A percentile compares a stretch with the other conserved stretches of the same genome.
These are phyloP conservation scores for Colletotrichum neosansevieriae DNA, from an alignment of 2,329 filamentous ascomycete genomes.

Conservation along the genomic window DNA sequence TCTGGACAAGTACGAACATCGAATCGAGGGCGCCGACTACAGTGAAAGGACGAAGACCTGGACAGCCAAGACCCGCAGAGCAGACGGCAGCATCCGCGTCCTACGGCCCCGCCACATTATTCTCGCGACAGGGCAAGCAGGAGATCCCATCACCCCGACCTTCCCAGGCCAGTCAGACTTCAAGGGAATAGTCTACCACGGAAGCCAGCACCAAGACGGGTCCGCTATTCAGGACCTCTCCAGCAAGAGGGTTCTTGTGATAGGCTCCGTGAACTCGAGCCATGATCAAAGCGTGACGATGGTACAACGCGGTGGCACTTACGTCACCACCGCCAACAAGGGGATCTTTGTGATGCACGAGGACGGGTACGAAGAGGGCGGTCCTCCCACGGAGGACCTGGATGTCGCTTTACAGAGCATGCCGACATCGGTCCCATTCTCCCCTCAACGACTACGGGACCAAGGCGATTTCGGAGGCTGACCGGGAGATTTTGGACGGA, in stretches of 20 bases:
- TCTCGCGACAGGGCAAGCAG: slow-evolving; percentile 76
- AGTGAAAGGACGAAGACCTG: slow-evolving; percentile 63
- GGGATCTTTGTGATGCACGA: slow-evolving; percentile 66
- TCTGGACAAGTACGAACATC: slow-evolving; percentile 70
- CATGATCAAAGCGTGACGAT: slow-evolving; percentile 75
- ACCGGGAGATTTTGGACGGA: slow-evolving; percentile 54
- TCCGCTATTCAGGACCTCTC: slow-evolving; percentile 47
- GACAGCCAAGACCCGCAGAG: slow-evolving; percentile 62
- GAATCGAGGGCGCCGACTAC: slow-evolving; percentile 61
- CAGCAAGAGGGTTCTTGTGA: slow-evolving; percentile 72
- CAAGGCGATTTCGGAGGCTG: slow-evolving; percentile 53
- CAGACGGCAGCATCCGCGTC: slow-evolving; percentile 61
- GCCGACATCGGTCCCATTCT: slow-evolving; percentile 62
- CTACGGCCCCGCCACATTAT: slow-evolving; percentile 73
- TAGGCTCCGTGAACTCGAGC: slow-evolving; percentile 77
- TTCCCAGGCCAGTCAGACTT: slow-evolving; percentile 69
- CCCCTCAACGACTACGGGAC: slow-evolving; percentile 68
- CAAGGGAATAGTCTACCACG: slow-evolving; percentile 68
- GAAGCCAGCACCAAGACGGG: slow-evolving; percentile 54
- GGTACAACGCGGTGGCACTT: slow-evolving; percentile 75
- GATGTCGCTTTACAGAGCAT: slow-evolving; percentile 71
- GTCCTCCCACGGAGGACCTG: slow-evolving; percentile 73
- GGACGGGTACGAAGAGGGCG: slow-evolving; percentile 61
- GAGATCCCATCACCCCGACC: slow-evolving; percentile 70
- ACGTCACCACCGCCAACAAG: slow-evolving; percentile 69